Evolutionary conservation across 2,329 filamentous ascomycete species (phyloP), one percentile per base, ranked within the genome.

Genomic region (Microdochium bolleyi): DNA sequence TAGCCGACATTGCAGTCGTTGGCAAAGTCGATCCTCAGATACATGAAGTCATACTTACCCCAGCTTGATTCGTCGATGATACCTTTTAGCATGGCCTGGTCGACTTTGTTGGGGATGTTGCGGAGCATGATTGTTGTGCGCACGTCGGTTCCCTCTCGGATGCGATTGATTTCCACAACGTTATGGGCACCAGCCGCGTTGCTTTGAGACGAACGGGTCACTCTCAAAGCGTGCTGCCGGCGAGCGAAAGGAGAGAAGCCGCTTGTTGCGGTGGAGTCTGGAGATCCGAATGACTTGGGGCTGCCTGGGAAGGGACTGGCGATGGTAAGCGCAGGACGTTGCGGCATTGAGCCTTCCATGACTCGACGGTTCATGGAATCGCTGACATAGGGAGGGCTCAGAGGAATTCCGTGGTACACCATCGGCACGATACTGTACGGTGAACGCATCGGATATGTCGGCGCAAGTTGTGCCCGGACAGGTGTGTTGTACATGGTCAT

Each of bases 1-100:
- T 97, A 97, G 48, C 94, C 94, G 54, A 97, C 92, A 66, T 91
- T 92, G 84, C 87, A 90, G 57, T 89, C 84, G 61, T 90, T 89
- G 52, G 83, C 83, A 60, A 92, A 92, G 66, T 92, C 88, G 61
- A 97, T 97, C 38, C 94, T 85, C 51, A 97, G 73, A 67, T 99
- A 99, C 76, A 95, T 84, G 68, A 97, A 97, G 65, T 97, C 92
- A 66, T 95, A 97, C 56, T 87, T 85, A 27, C 90, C 91, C 70
- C 79, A 83, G 66, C 85, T 89, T 16, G 84, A 87, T 57, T 86
- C 77, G 62, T 96, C 89, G 14, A 97, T 77, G 53, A 95, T 85
- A 1, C 76, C 70, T 73, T 95, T 95, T 16, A 96, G 72, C 73
- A 88, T 85, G 0, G 78, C 73, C 68, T 90, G 83, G 61, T 90